Evolutionary conservation across 345 rosid species (phyloP).

Genomic region (Hibiscus mutabilis): DNA sequence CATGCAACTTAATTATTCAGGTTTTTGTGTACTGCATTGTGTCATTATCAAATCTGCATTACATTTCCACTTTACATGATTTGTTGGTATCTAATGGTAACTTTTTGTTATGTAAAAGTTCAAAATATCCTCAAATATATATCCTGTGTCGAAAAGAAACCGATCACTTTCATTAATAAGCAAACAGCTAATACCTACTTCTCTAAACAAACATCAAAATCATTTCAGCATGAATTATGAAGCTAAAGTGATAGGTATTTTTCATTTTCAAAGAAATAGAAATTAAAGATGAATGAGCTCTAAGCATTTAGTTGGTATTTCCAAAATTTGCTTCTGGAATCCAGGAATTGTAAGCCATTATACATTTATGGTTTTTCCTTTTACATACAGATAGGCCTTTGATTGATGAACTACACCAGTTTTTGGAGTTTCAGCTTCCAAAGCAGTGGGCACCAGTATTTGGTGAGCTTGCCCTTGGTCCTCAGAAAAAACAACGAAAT

Average conservation of each 20-base stretch:
- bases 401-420: conserved; percentile 61
- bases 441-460: conserved; percentile 77
- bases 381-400: conserved; percentile 50
- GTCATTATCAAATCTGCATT: not conserved
- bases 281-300: not conserved
- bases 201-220: not conserved
- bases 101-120: not conserved
- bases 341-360: not conserved
- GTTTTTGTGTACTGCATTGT: not conserved
- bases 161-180: not conserved
- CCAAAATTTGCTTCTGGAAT: not conserved
- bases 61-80: not conserved
- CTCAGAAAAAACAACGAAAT: conserved; percentile 47
- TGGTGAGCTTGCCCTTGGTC: conserved; percentile 72
- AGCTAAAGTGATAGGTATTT: not conserved
- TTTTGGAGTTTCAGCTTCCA: conserved; percentile 73
- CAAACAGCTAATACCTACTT: not conserved
- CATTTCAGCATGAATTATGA: not conserved
- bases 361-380: conserved; percentile 4
- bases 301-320: not conserved
- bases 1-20: not conserved
- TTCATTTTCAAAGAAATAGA: not conserved
- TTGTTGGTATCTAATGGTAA: not conserved
- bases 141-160: not conserved
- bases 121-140: not conserved